These are phyloP conservation scores for Vickermania ingenoplastis DNA, from an alignment of 208 protist genomes.

Conservation along the genomic window DNA sequence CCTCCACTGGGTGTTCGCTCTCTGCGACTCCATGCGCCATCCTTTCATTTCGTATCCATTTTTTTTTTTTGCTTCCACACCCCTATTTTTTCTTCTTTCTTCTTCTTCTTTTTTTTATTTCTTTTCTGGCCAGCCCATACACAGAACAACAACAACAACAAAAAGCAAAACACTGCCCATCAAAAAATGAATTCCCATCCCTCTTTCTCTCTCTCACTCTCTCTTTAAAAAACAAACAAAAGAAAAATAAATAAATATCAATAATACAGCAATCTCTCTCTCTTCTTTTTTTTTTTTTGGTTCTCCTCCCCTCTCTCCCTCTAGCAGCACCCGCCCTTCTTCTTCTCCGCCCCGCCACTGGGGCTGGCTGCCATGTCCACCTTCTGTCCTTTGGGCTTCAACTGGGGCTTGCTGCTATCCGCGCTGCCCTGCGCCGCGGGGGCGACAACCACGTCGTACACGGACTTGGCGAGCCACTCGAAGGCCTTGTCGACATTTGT, in stretches of 20 bases:
- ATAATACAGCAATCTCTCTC: too few species aligned
- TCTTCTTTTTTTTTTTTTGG: neutral
- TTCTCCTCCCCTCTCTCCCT: constrained; percentile 1
- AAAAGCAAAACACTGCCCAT: too few species aligned
- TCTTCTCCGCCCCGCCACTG: constrained; percentile 7
- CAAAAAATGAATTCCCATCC: too few species aligned
- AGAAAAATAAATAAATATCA: too few species aligned
- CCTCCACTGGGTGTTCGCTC: too few species aligned
- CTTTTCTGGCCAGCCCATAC: too few species aligned
- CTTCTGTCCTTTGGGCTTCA: neutral
- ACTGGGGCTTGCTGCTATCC: constrained; percentile 5
- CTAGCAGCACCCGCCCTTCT: constrained; percentile 47
- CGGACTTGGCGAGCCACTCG: constrained; percentile 94
- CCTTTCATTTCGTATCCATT: neutral
- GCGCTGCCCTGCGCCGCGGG: constrained; percentile 28
- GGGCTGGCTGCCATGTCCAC: neutral
- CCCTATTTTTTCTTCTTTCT: constrained; percentile 11
- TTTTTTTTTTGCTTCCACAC: constrained; percentile 4
- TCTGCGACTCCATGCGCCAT: too few species aligned
- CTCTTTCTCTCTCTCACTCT: too few species aligned
- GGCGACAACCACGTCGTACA: constrained; percentile 81
- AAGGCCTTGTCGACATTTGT: constrained; percentile 99
- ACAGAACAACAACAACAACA: too few species aligned
- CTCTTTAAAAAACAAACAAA: too few species aligned
- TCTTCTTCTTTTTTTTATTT: constrained; percentile 14